Conservation (phyloP, 2,329 filamentous ascomycete species). For the Lasiodiplodia theobromae region DNA sequence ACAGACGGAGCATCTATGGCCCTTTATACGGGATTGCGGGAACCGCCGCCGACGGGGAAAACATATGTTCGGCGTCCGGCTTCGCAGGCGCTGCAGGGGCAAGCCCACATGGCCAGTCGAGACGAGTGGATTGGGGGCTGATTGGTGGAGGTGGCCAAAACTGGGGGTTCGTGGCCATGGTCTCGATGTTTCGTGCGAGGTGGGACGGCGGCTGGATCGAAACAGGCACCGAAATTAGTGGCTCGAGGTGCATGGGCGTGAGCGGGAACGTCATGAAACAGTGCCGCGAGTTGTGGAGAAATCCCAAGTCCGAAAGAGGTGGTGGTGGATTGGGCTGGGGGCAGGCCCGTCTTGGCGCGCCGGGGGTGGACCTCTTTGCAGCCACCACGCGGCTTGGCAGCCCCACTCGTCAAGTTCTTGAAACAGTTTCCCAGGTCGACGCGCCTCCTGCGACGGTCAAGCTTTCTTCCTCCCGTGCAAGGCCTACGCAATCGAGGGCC, state of each 20-base stretch:
- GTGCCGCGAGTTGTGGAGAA: constrained; percentile 24
- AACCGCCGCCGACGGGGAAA: constrained; percentile 25
- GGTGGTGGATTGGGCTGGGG: background rate
- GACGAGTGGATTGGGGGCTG: background rate
- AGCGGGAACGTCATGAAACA: background rate
- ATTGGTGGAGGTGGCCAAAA: background rate
- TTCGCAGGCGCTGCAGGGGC: background rate
- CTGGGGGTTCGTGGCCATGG: background rate
- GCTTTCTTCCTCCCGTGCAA: constrained; percentile 14
- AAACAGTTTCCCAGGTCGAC: background rate
- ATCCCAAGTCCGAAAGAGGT: background rate
- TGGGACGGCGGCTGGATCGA: constrained; percentile 16
- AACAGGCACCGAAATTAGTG: constrained; percentile 14
- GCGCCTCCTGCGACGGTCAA: constrained; percentile 18
- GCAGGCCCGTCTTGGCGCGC: background rate
- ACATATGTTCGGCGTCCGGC: background rate
- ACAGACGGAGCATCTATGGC: background rate
- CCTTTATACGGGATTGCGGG: constrained; percentile 19
- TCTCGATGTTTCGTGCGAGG: background rate
- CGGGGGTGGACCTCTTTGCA: constrained; percentile 22
- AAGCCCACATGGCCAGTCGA: background rate
- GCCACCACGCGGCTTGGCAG: constrained; percentile 1
- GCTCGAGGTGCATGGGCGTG: background rate
- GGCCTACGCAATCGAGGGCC: constrained; percentile 1
- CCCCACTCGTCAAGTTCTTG: constrained; percentile 8